A percentile compares a stretch with the other conserved stretches of the same genome.
Evolutionary conservation across 2,329 filamentous ascomycete genomes (phyloP).

Genomic region (Zymoseptoria passerinii): DNA sequence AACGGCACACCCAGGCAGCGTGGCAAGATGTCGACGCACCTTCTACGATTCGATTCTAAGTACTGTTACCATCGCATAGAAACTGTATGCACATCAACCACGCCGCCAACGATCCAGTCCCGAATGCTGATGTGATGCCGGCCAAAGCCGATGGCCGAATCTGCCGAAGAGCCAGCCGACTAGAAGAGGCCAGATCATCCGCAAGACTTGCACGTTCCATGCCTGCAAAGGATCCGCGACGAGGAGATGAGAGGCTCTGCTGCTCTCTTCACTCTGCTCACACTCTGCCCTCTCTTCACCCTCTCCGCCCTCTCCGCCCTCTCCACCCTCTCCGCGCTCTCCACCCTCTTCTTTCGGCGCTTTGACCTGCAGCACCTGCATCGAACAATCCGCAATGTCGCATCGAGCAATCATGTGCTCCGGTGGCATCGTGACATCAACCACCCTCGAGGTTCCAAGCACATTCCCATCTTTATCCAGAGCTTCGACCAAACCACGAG

Average conservation of each 20-base stretch:
- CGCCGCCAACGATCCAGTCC: not conserved
- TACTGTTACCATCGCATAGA: not conserved
- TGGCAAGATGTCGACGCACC: no score
- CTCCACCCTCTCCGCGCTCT: no score
- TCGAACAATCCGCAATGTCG: not conserved
- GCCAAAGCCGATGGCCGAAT: not conserved
- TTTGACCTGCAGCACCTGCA: not conserved
- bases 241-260: not conserved
- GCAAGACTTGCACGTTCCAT: not conserved
- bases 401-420: not conserved
- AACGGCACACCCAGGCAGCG: not conserved
- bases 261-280: not conserved
- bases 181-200: not conserved
- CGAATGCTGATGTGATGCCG: not conserved
- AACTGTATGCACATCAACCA: not conserved
- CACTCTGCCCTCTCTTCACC: no score
- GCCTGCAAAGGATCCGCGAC: not conserved
- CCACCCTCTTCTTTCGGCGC: not conserved
- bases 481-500: slow-evolving; percentile 1
- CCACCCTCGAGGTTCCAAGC: not conserved
- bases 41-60: not conserved
- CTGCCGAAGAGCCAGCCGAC: not conserved
- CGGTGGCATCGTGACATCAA: not conserved
- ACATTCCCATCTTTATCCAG: slow-evolving; percentile 1
- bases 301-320: no score